Evolutionary conservation across 208 protist genomes (phyloP), one percentile per base, ranked within the genome.

Genomic region (Trypanosoma theileri): DNA sequence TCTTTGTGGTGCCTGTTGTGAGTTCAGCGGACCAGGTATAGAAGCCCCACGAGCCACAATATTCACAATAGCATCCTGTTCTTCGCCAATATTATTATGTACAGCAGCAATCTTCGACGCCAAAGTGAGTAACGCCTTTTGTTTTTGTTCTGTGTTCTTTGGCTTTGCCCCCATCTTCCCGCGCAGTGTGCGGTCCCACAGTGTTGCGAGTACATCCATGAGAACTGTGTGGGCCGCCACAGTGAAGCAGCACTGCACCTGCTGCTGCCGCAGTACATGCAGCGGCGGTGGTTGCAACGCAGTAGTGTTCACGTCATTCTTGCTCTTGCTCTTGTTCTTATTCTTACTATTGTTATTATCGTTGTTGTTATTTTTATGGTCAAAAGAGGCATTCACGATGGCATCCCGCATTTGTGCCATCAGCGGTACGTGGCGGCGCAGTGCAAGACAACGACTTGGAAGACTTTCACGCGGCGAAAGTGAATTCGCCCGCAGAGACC

Each of bases 251-350:
- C 70, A 65, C 14, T 75, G 70, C 19, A 89, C 75, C 10, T 76
- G 67, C 44, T 92, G 86, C 59, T 92, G 86, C 14, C 80, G 79
- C 10, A 92, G 58, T 7, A 77, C 76, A 56, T 88, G 82, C 0
- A 69, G 40, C 4, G 75, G 75, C 66, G 81, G 50, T 13, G 62
- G 42, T 40, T 73, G 70, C 16, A 74, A 57, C 19, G 56, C 73
- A 0, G 80, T 75, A 35, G 4, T 35, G 28, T 35, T 35, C 1
- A 35, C 6, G 28, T 35, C 6, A 6, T 6, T 35, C 28, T 35
- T 35, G 28, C 28, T 35, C 28, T 35, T 35, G 28, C 28, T 35
- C 28, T 35, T 35, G 28, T 6, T 35, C 28, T 35, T 35, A 6
- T 6, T 35, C 28, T 35, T 35, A 6, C 28, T 35, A 1, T 35